Evolutionary conservation across 1,139 yeast genomes (phyloP).

Genomic region (Dujonia santamariae): DNA sequence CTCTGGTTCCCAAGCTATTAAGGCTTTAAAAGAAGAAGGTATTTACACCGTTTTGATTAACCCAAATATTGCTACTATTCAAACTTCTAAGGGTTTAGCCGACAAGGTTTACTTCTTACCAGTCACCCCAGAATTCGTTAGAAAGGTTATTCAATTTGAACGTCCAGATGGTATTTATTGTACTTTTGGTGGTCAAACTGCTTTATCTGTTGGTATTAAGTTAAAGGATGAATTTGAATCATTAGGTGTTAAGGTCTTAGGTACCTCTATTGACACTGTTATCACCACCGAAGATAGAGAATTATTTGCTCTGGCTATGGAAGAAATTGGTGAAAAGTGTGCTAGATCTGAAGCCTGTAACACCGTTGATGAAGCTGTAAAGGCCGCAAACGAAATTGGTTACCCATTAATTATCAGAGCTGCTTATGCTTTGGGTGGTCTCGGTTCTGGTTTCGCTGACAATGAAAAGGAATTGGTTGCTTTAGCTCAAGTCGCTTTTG

Average conservation of each 20-base stretch:
- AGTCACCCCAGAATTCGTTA: constrained; percentile 91
- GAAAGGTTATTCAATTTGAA: constrained; percentile 92
- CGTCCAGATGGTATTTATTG: constrained; percentile 96
- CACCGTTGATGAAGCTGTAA: constrained; percentile 73
- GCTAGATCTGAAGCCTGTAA: constrained; percentile 89
- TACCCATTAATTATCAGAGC: constrained; percentile 98
- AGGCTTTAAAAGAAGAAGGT: constrained; percentile 96
- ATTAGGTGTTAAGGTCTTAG: constrained; percentile 91
- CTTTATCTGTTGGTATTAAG: constrained; percentile 90
- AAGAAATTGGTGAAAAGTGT: constrained; percentile 89
- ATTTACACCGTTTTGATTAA: constrained; percentile 92
- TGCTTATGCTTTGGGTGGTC: constrained; percentile 96
- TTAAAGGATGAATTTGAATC: constrained; percentile 91
- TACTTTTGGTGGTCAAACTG: constrained; percentile 99
- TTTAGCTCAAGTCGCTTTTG: constrained; percentile 88
- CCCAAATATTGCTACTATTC: constrained; percentile 98
- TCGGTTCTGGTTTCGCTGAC: constrained; percentile 97
- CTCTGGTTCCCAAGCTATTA: constrained; percentile 93
- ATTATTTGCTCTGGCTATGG: constrained; percentile 91
- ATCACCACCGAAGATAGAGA: constrained; percentile 98
- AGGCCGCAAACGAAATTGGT: constrained; percentile 83
- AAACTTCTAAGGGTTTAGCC: constrained; percentile 96
- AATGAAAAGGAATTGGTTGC: constrained; percentile 80
- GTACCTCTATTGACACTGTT: constrained; percentile 94
- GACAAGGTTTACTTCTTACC: constrained; percentile 97